phyloP scores from a whole-genome alignment of 768 basidiomycete species.

The Trametes cingulata region DNA sequence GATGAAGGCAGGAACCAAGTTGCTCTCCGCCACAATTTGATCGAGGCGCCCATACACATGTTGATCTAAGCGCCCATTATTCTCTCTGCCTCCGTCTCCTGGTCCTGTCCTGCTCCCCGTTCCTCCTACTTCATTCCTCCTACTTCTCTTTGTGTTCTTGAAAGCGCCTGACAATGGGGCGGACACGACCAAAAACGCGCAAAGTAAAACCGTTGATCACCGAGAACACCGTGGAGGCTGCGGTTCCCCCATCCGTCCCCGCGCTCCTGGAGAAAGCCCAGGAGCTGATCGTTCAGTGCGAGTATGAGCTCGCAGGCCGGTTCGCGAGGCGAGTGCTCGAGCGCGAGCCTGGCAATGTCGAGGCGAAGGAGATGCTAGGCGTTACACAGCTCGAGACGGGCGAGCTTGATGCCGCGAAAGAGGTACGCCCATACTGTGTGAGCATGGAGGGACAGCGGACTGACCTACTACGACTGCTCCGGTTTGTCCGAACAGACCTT shows the following conservation, averaged over 20 bases:
- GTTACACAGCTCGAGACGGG: conserved; percentile 79
- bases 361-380: conserved; percentile 81
- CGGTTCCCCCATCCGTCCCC: conserved; percentile 33
- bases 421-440: conserved; percentile 43
- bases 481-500: conserved; percentile 52
- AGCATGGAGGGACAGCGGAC: neutral
- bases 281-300: conserved; percentile 77
- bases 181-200: conserved; percentile 34
- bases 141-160: neutral
- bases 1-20: conserved; percentile 10
- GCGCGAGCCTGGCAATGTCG: conserved; percentile 58
- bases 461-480: neutral
- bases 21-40: conserved; percentile 4
- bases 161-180: conserved; percentile 29
- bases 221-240: conserved; percentile 32
- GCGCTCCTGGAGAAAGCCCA: conserved; percentile 77
- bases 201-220: conserved; percentile 25
- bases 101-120: neutral
- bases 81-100: neutral
- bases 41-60: conserved; percentile 1
- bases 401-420: conserved; percentile 68
- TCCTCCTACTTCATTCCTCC: neutral
- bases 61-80: conserved; percentile 21
- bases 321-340: conserved; percentile 72
- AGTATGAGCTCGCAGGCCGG: conserved; percentile 76